Evolutionary conservation across 192 early-diverging fungal genomes (phyloP), one percentile per base, ranked within the genome.

Genomic region (Podila clonocystis): DNA sequence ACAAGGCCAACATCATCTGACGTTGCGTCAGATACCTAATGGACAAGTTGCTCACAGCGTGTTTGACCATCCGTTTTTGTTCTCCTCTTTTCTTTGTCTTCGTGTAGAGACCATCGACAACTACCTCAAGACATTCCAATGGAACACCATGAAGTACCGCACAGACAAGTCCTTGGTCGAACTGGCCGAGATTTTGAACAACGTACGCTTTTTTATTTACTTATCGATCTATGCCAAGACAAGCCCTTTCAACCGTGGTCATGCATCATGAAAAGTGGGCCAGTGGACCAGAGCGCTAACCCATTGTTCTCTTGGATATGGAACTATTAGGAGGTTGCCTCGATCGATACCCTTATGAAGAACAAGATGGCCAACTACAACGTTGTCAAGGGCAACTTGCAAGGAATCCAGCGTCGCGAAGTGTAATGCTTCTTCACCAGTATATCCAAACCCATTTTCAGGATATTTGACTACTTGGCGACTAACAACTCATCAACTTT

Each of bases 81-180:
- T 60, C 24, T 60, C 31, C 4, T 60, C 17, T 64, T 74, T 19
- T 9, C 29, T 15, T 67, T 76, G n/a, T 31, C 49, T 62, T 26
- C 17, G 22, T 57, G 64, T 73, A 97, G 95, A 96, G 87, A 82
- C 89, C 62, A 89, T 98, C 41, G 97, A 96, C 82, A 86, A 94
- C 57, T 99, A 94, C 69, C 83, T 99, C 19, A 89, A 90, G 67
- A 85, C 88, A 28, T 99, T 99, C 75, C 87, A 93, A 67, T 99
- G 98, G 98, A 96, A 99, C 82, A 94, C 92, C 20, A 93, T 97
- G 91, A 98, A 98, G 85, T 99, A 97, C 83, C 87, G 98, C 55
- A 91, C 92, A 2, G 98, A 99, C 84, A 96, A 96, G 83, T 89
- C 94, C 9, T 84, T 99, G 73, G 85, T 89, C 60, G 98, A 99